A percentile compares a stretch with the other conserved stretches of the same genome.
These are phyloP conservation scores for Penicillium tannophilum DNA, from an alignment of 495 filamentous ascomycete genomes.

Conservation along the genomic window DNA sequence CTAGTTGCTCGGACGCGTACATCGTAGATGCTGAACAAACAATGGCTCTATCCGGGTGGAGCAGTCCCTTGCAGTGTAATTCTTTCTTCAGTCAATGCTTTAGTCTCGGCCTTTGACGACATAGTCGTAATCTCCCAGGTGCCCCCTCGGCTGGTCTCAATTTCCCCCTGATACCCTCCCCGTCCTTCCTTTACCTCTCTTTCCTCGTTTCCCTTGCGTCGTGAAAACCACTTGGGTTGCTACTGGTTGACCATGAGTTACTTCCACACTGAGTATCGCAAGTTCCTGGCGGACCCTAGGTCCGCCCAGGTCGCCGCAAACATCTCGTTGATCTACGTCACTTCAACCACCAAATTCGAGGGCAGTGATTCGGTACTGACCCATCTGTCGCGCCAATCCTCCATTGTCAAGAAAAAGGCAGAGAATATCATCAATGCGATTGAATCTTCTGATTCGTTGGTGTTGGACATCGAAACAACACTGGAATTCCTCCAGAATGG, in stretches of 20 bases:
- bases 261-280: conserved; percentile 70
- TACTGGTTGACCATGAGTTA: conserved; percentile 48
- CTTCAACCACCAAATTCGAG: conserved; percentile 76
- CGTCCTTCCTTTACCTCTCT: conserved; percentile 6
- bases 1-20: conserved; percentile 2
- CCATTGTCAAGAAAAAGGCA: conserved; percentile 72
- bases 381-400: conserved; percentile 68
- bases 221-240: conserved; percentile 2
- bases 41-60: not conserved
- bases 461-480: conserved; percentile 77
- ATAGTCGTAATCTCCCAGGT: not conserved
- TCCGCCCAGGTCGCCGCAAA: conserved; percentile 64
- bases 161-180: conserved; percentile 3
- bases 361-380: conserved; percentile 72
- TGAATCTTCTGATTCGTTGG: conserved; percentile 68
- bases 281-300: conserved; percentile 73
- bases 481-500: conserved; percentile 80
- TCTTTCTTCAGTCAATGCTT: conserved; percentile 6
- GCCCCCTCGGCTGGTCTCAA: not conserved
- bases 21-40: conserved; percentile 6
- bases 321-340: conserved; percentile 87
- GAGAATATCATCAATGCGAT: conserved; percentile 72
- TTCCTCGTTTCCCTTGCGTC: conserved; percentile 14
- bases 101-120: conserved; percentile 6
- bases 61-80: conserved; percentile 5